A percentile compares a stretch with the other conserved stretches of the same genome.
phyloP scores from a whole-genome alignment of 164 flowering plant genomes.

The Malania oleifera region DNA sequence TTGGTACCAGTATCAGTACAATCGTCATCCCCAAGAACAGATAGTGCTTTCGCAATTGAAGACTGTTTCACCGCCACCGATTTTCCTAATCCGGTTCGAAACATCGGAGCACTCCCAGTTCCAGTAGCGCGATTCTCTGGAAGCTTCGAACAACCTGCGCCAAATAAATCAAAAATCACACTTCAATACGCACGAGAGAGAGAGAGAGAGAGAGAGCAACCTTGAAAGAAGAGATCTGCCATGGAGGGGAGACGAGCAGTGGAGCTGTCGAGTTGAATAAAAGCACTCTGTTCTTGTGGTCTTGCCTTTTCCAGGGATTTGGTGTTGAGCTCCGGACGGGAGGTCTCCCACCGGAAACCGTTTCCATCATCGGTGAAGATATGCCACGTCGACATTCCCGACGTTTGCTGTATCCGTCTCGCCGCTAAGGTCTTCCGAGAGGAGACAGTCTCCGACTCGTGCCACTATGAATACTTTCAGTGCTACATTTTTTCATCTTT shows the following conservation, averaged over 20 bases:
- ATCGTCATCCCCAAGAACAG: conserved; percentile 48
- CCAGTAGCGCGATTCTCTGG: conserved; percentile 19
- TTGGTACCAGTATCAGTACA: conserved; percentile 16
- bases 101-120: conserved; percentile 32
- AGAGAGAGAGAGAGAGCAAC: conserved; percentile 21
- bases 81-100: conserved; percentile 63
- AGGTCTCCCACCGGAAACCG: conserved; percentile 49
- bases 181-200: conserved; percentile 6
- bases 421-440: neutral
- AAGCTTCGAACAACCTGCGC: conserved; percentile 35
- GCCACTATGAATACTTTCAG: too few relatives aligned
- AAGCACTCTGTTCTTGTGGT: conserved; percentile 5
- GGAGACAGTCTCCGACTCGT: too few relatives aligned
- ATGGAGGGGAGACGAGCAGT: conserved; percentile 55
- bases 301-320: conserved; percentile 1
- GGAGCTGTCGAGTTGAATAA: conserved; percentile 7
- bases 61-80: conserved; percentile 46
- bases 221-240: conserved; percentile 60
- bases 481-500: too few relatives aligned
- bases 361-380: conserved; percentile 49
- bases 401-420: neutral
- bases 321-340: conserved; percentile 13
- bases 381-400: conserved; percentile 62
- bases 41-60: conserved; percentile 57
- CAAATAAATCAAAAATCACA: conserved; percentile 2